A percentile compares a stretch with the other conserved stretches of the same genome.
Conservation (phyloP, 2,329 filamentous ascomycete species). For the Colletotrichum theobromicola region DNA sequence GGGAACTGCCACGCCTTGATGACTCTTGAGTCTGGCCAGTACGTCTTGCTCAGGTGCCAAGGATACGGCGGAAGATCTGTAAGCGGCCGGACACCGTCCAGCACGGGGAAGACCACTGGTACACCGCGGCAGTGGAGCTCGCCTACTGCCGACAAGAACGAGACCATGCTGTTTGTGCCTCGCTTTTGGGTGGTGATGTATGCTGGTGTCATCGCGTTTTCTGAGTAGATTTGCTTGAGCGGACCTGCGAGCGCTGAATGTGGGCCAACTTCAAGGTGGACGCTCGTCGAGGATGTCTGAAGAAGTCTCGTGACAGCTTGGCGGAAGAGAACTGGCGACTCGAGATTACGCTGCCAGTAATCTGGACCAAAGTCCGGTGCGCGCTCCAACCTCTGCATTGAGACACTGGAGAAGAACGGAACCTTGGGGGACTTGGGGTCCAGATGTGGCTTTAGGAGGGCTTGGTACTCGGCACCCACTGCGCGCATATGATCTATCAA, state of each 20-base stretch:
- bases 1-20: conserved; percentile 29
- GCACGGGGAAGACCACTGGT: background rate
- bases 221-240: conserved; percentile 44
- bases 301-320: conserved; percentile 16
- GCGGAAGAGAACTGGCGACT: conserved; percentile 18
- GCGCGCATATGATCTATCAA: conserved; percentile 15
- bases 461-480: conserved; percentile 5
- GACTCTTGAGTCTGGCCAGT: conserved; percentile 27
- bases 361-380: background rate
- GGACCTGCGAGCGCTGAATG: conserved; percentile 18
- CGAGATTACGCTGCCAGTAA: conserved; percentile 23
- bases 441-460: background rate
- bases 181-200: conserved; percentile 54
- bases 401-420: conserved; percentile 13
- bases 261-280: conserved; percentile 21
- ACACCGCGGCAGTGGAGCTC: conserved; percentile 37
- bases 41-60: conserved; percentile 26
- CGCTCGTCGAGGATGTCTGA: conserved; percentile 24
- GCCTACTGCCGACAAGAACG: conserved; percentile 46
- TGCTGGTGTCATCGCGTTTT: conserved; percentile 49
- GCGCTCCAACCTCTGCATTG: background rate
- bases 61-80: conserved; percentile 28
- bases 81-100: background rate
- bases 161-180: conserved; percentile 53
- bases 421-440: background rate